These are phyloP conservation scores for Tripterygium wilfordii DNA, from an alignment of 177 flowering plant species.

Conservation along the genomic window DNA sequence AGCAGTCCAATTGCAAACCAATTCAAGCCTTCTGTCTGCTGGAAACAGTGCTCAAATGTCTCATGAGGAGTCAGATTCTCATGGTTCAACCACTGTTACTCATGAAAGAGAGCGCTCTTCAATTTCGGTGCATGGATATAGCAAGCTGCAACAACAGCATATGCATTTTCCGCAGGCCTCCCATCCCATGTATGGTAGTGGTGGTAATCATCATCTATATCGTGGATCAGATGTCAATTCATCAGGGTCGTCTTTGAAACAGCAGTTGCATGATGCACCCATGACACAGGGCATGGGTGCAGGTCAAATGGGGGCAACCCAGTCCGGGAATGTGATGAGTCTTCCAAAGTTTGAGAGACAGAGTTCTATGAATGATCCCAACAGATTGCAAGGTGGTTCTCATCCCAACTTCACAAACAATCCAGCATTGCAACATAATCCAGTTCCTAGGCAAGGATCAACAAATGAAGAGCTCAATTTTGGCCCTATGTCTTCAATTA, in stretches of 20 bases:
- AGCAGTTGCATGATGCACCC: constrained; percentile 58
- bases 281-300: constrained; percentile 44
- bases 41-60: constrained; percentile 34
- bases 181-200: constrained; percentile 56
- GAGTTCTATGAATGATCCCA: constrained; percentile 42
- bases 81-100: constrained; percentile 23
- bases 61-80: constrained; percentile 42
- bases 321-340: constrained; percentile 32
- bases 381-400: constrained; percentile 50
- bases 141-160: constrained; percentile 65
- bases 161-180: constrained; percentile 54
- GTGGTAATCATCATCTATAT: constrained; percentile 40
- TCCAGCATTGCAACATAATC: constrained; percentile 40
- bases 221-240: constrained; percentile 44
- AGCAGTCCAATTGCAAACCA: constrained; percentile 24
- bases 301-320: constrained; percentile 43
- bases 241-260: constrained; percentile 40
- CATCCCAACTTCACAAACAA: constrained; percentile 37
- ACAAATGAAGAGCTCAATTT: constrained; percentile 35
- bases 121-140: constrained; percentile 39
- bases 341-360: constrained; percentile 51
- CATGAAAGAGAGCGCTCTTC: constrained; percentile 51
- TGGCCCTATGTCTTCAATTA: constrained; percentile 22
- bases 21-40: constrained; percentile 21
- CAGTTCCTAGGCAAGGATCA: constrained; percentile 45